Evolutionary conservation across 139 green algal genomes (phyloP).

Genomic region (Chlamydomonas asymmetrica): DNA sequence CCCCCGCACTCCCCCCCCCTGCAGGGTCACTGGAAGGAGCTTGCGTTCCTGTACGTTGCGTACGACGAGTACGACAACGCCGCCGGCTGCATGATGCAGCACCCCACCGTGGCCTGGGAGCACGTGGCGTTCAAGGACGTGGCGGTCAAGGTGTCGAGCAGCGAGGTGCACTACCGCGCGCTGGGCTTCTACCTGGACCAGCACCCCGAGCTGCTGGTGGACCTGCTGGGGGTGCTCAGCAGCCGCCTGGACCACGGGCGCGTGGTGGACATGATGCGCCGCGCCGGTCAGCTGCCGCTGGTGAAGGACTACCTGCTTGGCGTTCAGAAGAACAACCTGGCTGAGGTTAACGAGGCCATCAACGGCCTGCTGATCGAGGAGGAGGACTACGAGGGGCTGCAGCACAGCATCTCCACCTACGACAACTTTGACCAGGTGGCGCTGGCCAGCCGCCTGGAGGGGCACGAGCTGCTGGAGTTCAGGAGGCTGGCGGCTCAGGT

Average conservation of each 20-base stretch:
- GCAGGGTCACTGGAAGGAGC: constrained; percentile 98
- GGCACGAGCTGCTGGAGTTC: constrained; percentile 97
- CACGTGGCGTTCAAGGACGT: constrained; percentile 97
- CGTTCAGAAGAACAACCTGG: constrained; percentile 88
- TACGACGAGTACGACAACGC: constrained; percentile 99
- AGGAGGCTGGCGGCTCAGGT: constrained; percentile 83
- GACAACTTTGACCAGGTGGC: constrained; percentile 97
- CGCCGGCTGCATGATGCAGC: constrained; percentile 82
- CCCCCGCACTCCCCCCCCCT: too few relatives aligned
- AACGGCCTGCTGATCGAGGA: constrained; percentile 97
- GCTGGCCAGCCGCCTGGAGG: constrained; percentile 73
- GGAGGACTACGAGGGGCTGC: constrained; percentile 87
- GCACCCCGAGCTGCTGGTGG: constrained; percentile 94
- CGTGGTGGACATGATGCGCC: constrained; percentile 92
- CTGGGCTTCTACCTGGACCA: constrained; percentile 97
- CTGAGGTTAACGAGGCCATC: constrained; percentile 79
- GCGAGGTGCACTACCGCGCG: constrained; percentile 93
- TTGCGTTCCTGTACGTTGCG: constrained; percentile 94
- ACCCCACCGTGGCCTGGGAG: constrained; percentile 94
- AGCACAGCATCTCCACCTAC: constrained; percentile 87
- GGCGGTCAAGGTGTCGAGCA: constrained; percentile 68
- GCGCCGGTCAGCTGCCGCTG: constrained; percentile 85
- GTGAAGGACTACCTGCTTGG: constrained; percentile 94
- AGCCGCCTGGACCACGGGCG: constrained; percentile 90
- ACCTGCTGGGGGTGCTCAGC: constrained; percentile 92